Evolutionary conservation across 2,329 filamentous ascomycete species (phyloP).

Genomic region (Penicillium sumatraense): DNA sequence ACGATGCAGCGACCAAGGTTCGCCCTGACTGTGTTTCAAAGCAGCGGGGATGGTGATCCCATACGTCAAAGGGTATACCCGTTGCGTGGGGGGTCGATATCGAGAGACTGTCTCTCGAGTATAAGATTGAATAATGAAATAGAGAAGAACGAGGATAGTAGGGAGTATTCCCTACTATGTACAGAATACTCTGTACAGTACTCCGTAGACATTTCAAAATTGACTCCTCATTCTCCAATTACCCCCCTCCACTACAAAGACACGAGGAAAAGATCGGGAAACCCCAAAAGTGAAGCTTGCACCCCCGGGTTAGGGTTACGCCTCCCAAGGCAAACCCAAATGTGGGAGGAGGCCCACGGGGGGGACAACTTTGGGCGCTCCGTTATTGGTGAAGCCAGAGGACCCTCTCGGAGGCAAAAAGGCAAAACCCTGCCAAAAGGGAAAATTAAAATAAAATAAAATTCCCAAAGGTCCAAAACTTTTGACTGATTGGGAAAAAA

Average conservation of each 20-base stretch:
- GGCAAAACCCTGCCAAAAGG: not conserved
- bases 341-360: constrained; percentile 18
- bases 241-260: too few relatives aligned
- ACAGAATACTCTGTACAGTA: too few relatives aligned
- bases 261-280: not conserved
- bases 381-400: constrained; percentile 10
- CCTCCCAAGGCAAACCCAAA: constrained; percentile 20
- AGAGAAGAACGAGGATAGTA: not conserved
- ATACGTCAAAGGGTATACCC: constrained; percentile 41
- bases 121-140: not conserved
- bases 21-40: constrained; percentile 37
- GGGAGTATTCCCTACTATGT: not conserved
- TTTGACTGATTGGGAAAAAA: not conserved
- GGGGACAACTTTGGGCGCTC: constrained; percentile 9
- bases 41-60: constrained; percentile 39
- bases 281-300: constrained; percentile 13
- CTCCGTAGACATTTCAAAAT: too few relatives aligned
- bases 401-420: constrained; percentile 17
- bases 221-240: too few relatives aligned
- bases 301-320: constrained; percentile 13
- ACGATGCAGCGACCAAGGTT: constrained; percentile 38
- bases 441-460: constrained; percentile 4
- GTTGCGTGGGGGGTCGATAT: constrained; percentile 29
- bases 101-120: not conserved
- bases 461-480: not conserved